Percentiles rank a stretch among this genome's conserved stretches.
phyloP scores from a whole-genome alignment of 2,329 filamentous ascomycete genomes.

The Fusarium torreyae region DNA sequence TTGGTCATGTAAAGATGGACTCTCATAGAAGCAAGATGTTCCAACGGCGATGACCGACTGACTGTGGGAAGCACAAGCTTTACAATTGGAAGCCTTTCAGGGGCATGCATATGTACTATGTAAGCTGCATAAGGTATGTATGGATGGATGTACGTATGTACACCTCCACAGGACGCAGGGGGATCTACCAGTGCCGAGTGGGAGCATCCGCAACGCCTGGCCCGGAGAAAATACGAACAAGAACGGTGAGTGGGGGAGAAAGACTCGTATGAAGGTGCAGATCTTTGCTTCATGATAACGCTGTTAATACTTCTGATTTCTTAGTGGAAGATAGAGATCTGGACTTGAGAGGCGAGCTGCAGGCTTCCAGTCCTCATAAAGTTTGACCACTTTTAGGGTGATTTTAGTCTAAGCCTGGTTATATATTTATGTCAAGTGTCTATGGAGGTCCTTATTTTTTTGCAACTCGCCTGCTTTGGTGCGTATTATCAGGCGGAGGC shows the following conservation, averaged over 20 bases:
- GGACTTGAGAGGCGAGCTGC: slow-evolving; percentile 24
- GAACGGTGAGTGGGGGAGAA: slow-evolving; percentile 32
- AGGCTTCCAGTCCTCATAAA: slow-evolving; percentile 9
- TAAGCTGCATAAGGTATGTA: slow-evolving; percentile 16
- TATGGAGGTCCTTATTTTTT: too few species aligned
- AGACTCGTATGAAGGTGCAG: slow-evolving; percentile 39
- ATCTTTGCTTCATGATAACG: slow-evolving; percentile 37
- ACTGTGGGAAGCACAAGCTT: slow-evolving; percentile 14
- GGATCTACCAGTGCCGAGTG: slow-evolving; percentile 42
- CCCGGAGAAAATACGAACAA: slow-evolving; percentile 45
- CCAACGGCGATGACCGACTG: slow-evolving; percentile 2
- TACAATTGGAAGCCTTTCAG: slow-evolving; percentile 22
- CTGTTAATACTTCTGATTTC: background rate
- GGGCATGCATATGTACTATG: slow-evolving; percentile 12
- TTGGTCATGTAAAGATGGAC: too few species aligned
- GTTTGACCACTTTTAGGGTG: too few species aligned
- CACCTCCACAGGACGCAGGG: slow-evolving; percentile 36
- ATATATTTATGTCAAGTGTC: too few species aligned
- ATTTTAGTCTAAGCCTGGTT: too few species aligned
- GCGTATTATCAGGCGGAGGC: slow-evolving; percentile 15
- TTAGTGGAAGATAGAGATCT: slow-evolving; percentile 17
- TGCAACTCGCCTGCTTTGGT: background rate
- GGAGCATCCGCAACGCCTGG: slow-evolving; percentile 23
- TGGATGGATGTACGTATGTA: slow-evolving; percentile 19
- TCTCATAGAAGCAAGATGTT: background rate